Evolutionary conservation across 2,329 filamentous ascomycete species (phyloP).

Genomic region (Botrytis sinoallii): DNA sequence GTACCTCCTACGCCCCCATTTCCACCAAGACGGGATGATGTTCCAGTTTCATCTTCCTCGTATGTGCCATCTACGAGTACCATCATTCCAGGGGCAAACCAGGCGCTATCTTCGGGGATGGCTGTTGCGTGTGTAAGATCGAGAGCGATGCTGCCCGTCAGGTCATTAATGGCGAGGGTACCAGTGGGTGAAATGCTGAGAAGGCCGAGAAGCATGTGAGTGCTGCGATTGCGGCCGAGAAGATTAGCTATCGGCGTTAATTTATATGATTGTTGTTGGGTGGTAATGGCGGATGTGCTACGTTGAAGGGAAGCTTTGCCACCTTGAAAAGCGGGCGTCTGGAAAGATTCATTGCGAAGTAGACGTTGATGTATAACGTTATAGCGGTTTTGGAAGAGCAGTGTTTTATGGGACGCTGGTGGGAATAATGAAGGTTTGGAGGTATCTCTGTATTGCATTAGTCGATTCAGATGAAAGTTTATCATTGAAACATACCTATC

Average conservation of each 20-base stretch:
- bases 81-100: slow-evolving; percentile 95
- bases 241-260: slow-evolving; percentile 80
- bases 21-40: slow-evolving; percentile 67
- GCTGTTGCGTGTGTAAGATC: slow-evolving; percentile 78
- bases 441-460: slow-evolving; percentile 47
- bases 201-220: slow-evolving; percentile 83
- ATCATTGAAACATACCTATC: slow-evolving; percentile 59
- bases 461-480: neutral
- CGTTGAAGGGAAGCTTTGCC: slow-evolving; percentile 54
- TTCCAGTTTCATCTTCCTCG: slow-evolving; percentile 79
- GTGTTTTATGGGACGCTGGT: slow-evolving; percentile 74
- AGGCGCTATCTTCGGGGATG: slow-evolving; percentile 81
- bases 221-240: slow-evolving; percentile 75
- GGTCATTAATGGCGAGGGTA: slow-evolving; percentile 75
- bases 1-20: slow-evolving; percentile 82
- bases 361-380: slow-evolving; percentile 90
- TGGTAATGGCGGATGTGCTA: slow-evolving; percentile 53
- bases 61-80: slow-evolving; percentile 95
- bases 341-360: slow-evolving; percentile 89
- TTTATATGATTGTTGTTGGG: slow-evolving; percentile 67
- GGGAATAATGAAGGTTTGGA: slow-evolving; percentile 71
- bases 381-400: slow-evolving; percentile 84
- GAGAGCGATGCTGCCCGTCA: slow-evolving; percentile 82
- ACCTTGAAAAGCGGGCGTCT: slow-evolving; percentile 70
- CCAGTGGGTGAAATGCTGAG: slow-evolving; percentile 79